Conservation (phyloP, 2,329 filamentous ascomycete genomes). For the Aspergillus nomiae region DNA sequence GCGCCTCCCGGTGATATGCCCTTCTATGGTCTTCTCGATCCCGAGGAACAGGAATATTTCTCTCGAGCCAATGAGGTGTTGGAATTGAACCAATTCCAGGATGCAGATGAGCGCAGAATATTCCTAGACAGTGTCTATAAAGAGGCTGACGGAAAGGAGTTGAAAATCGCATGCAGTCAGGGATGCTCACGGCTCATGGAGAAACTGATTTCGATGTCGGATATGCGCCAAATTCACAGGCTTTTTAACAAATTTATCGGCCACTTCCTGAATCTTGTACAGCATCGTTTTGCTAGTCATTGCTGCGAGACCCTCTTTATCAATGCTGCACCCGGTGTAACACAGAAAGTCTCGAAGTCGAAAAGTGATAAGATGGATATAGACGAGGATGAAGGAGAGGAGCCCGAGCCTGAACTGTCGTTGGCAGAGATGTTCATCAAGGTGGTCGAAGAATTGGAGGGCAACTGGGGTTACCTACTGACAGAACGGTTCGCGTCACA, state of each 20-base stretch:
- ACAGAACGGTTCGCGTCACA: slow-evolving; percentile 91
- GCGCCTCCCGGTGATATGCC: slow-evolving; percentile 58
- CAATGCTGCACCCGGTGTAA: slow-evolving; percentile 76
- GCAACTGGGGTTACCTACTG: slow-evolving; percentile 77
- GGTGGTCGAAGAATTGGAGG: slow-evolving; percentile 84
- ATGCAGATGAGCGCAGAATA: slow-evolving; percentile 68
- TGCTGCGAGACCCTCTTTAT: slow-evolving; percentile 94
- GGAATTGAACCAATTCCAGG: slow-evolving; percentile 83
- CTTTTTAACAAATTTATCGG: slow-evolving; percentile 83
- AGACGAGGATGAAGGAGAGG: slow-evolving; percentile 46
- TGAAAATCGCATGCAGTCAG: slow-evolving; percentile 95
- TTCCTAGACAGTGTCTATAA: slow-evolving; percentile 81
- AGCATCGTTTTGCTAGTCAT: slow-evolving; percentile 95
- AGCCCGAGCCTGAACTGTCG: slow-evolving; percentile 55
- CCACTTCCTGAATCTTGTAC: slow-evolving; percentile 85
- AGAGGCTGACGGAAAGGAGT: slow-evolving; percentile 87
- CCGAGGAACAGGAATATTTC: slow-evolving; percentile 96
- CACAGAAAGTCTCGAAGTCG: slow-evolving; percentile 65
- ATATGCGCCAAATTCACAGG: slow-evolving; percentile 76
- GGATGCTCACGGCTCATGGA: slow-evolving; percentile 94
- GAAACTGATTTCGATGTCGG: slow-evolving; percentile 80
- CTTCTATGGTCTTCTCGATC: slow-evolving; percentile 91
- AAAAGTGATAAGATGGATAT: slow-evolving; percentile 43
- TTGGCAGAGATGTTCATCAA: slow-evolving; percentile 86
- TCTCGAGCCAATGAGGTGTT: slow-evolving; percentile 85